These are phyloP conservation scores for Tephrocybe sp. DNA, from an alignment of 768 basidiomycete genomes.

Conservation along the genomic window DNA sequence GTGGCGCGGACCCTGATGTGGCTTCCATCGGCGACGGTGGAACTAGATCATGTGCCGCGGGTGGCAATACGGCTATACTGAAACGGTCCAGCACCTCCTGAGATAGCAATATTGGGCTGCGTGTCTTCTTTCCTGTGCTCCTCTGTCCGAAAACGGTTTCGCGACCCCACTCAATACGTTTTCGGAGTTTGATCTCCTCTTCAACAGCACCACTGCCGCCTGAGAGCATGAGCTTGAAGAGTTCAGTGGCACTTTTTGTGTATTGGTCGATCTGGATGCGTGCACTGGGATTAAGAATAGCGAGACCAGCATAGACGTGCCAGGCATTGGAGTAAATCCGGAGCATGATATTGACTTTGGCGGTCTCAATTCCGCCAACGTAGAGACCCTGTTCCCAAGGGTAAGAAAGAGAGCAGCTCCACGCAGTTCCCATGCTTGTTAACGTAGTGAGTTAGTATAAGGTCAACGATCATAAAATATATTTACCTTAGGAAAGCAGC, in stretches of 20 bases:
- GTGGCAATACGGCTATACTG: conserved; percentile 58
- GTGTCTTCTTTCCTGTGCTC: conserved; percentile 26
- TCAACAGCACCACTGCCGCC: conserved; percentile 39
- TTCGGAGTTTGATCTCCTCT: conserved; percentile 50
- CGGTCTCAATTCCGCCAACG: conserved; percentile 96
- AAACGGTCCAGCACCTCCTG: conserved; percentile 89
- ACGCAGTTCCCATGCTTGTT: conserved; percentile 95
- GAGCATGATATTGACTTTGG: conserved; percentile 95
- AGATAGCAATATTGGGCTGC: conserved; percentile 76
- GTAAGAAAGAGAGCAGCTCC: conserved; percentile 74
- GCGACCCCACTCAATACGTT: conserved; percentile 73
- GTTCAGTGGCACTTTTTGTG: conserved; percentile 78
- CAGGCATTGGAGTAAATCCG: conserved; percentile 97
- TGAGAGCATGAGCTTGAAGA: conserved; percentile 95
- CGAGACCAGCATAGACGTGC: conserved; percentile 99
- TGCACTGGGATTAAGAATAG: conserved; percentile 93
- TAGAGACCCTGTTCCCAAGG: conserved; percentile 97
- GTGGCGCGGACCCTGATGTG: conserved; percentile 51
- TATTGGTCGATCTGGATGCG: conserved; percentile 89
- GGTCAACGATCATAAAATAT: conserved; percentile 9
- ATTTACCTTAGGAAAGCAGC: conserved; percentile 95
- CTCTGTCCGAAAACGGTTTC: conserved; percentile 71
- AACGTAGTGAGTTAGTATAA: neutral
- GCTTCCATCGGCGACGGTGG: conserved; percentile 30
- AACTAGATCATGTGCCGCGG: conserved; percentile 11